Conservation (phyloP, 2,329 filamentous ascomycete genomes). For the Diaporthe amygdali region DNA sequence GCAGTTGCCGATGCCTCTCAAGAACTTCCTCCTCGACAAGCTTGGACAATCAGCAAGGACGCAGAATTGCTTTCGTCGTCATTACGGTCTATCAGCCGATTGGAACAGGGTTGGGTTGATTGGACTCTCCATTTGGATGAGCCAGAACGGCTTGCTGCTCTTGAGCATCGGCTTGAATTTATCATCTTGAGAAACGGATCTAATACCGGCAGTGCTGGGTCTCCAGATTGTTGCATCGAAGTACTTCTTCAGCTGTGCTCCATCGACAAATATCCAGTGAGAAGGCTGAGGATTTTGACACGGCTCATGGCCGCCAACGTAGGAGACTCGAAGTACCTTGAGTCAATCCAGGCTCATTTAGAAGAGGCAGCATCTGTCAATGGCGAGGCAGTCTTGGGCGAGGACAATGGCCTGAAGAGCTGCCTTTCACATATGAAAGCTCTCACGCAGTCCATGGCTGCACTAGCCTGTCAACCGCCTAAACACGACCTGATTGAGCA, state of each 20-base stretch:
- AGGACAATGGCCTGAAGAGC: constrained; percentile 49
- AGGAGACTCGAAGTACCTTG: constrained; percentile 46
- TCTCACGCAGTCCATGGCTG: constrained; percentile 49
- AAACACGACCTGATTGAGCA: constrained; percentile 38
- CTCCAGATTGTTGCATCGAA: constrained; percentile 49
- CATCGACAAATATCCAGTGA: constrained; percentile 54
- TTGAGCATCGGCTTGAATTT: constrained; percentile 65
- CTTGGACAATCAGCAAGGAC: constrained; percentile 59
- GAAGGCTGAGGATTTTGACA: constrained; percentile 57
- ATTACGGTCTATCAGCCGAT: constrained; percentile 63
- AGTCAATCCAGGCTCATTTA: constrained; percentile 45
- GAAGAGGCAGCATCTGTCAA: constrained; percentile 43
- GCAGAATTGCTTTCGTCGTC: constrained; percentile 62
- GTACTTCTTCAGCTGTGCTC: constrained; percentile 56
- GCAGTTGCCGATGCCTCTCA: constrained; percentile 56
- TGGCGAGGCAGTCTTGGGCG: constrained; percentile 42
- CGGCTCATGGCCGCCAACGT: constrained; percentile 54
- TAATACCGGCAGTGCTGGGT: constrained; percentile 40
- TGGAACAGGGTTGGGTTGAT: constrained; percentile 61
- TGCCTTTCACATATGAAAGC: constrained; percentile 56
- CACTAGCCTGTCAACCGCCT: constrained; percentile 45
- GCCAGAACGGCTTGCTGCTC: constrained; percentile 58
- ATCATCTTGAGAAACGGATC: constrained; percentile 36
- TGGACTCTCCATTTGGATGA: constrained; percentile 60
- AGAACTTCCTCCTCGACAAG: constrained; percentile 52